A percentile compares a stretch with the other conserved stretches of the same genome.
phyloP scores from a whole-genome alignment of 805 yeast genomes.

The Pichia kluyveri region DNA sequence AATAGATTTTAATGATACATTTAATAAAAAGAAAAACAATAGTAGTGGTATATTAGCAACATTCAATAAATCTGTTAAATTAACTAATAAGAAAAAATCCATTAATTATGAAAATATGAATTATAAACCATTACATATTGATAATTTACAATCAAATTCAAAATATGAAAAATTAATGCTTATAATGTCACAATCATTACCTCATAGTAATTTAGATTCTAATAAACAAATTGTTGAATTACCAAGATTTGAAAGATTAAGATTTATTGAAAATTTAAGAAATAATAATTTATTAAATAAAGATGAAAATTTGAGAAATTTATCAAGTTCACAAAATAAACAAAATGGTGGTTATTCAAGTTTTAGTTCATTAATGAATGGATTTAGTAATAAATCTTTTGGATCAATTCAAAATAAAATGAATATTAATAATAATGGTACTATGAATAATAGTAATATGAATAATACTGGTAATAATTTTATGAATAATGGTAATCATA shows the following conservation, averaged over 20 bases:
- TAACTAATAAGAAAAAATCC: slow-evolving; percentile 11
- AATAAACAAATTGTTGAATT: slow-evolving; percentile 25
- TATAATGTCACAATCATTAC: slow-evolving; percentile 42
- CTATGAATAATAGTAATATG: not conserved
- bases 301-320: slow-evolving; percentile 5
- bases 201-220: slow-evolving; percentile 28
- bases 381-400: not conserved
- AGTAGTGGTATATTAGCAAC: not conserved
- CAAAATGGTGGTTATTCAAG: not conserved
- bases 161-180: slow-evolving; percentile 91
- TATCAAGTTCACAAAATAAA: slow-evolving; percentile 3
- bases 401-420: not conserved
- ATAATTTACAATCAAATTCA: slow-evolving; percentile 63
- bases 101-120: slow-evolving; percentile 19
- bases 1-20: not conserved
- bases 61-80: not conserved
- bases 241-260: slow-evolving; percentile 57
- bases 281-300: slow-evolving; percentile 5
- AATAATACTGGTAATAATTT: not conserved
- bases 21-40: not conserved
- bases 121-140: slow-evolving; percentile 48
- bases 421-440: not conserved
- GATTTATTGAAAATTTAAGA: slow-evolving; percentile 83
- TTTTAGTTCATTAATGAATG: slow-evolving; percentile 1
- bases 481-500: not conserved